These are phyloP conservation scores for Chaetoceros muelleri DNA, from an alignment of 108 stramenopile species.

Conservation along the genomic window DNA sequence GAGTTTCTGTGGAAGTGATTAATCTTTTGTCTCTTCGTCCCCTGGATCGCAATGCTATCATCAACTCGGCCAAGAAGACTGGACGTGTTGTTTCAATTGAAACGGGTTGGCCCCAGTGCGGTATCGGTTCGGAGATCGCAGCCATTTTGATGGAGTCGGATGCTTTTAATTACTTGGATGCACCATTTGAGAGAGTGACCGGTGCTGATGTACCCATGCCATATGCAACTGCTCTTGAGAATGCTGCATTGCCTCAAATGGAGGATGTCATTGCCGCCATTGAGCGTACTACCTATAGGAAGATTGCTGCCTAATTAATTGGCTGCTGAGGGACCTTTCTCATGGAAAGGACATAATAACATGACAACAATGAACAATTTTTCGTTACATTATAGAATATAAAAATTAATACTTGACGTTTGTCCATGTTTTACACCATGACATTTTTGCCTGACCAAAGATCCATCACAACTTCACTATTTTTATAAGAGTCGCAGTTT, in stretches of 20 bases:
- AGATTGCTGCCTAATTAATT: constrained; percentile 51
- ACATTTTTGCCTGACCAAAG: not conserved
- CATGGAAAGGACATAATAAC: not conserved
- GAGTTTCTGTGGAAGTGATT: constrained; percentile 87
- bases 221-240: constrained; percentile 92
- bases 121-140: constrained; percentile 95
- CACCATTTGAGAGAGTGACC: constrained; percentile 94
- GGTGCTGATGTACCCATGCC: constrained; percentile 99
- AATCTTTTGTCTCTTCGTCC: constrained; percentile 94
- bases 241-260: constrained; percentile 85
- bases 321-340: too few relatives aligned
- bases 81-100: constrained; percentile 91
- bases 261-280: constrained; percentile 86
- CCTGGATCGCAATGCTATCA: constrained; percentile 91
- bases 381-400: not conserved
- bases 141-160: constrained; percentile 94
- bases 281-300: constrained; percentile 78
- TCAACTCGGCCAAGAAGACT: constrained; percentile 92
- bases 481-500: not conserved
- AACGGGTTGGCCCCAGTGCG: constrained; percentile 98
- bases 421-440: too few relatives aligned
- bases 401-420: not conserved
- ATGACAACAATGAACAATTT: not conserved
- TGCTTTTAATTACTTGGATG: constrained; percentile 99
- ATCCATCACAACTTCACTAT: not conserved